Evolutionary conservation across 768 basidiomycete species (phyloP).

Genomic region (Psilocybe azurescens): DNA sequence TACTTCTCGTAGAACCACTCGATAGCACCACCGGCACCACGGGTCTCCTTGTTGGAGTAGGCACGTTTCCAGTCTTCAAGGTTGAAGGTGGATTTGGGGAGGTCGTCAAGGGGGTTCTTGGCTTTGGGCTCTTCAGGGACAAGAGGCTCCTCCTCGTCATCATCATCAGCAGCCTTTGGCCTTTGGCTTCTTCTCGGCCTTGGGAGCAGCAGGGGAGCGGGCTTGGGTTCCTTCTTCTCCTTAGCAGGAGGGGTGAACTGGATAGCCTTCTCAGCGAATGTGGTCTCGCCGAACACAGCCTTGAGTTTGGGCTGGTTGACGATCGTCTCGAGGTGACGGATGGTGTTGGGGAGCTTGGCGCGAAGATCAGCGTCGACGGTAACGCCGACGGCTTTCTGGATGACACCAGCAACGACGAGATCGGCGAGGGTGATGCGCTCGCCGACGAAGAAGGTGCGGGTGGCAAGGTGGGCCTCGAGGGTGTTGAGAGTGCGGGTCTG

Average conservation of each 20-base stretch:
- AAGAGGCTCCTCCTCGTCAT: constrained; percentile 78
- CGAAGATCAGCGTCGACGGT: constrained; percentile 73
- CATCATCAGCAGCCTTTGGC: constrained; percentile 56
- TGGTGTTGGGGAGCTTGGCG: constrained; percentile 70
- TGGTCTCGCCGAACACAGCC: constrained; percentile 62
- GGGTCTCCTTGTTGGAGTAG: constrained; percentile 98
- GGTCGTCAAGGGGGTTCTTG: constrained; percentile 93
- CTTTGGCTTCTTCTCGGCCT: constrained; percentile 70
- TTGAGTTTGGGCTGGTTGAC: constrained; percentile 82
- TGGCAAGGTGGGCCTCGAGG: constrained; percentile 75
- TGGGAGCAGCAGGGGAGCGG: constrained; percentile 52
- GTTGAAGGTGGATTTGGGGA: constrained; percentile 88
- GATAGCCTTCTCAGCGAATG: constrained; percentile 70
- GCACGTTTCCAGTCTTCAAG: constrained; percentile 97
- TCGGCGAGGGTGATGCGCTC: constrained; percentile 97
- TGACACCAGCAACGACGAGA: constrained; percentile 64
- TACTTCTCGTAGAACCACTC: constrained; percentile 99
- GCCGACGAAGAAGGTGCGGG: constrained; percentile 89
- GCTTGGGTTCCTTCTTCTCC: constrained; percentile 73
- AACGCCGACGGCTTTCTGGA: constrained; percentile 57
- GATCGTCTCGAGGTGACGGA: constrained; percentile 89
- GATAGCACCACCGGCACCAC: constrained; percentile 77
- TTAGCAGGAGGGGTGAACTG: constrained; percentile 80
- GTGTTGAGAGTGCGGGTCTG: constrained; percentile 63
- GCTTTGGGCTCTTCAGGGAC: constrained; percentile 85